A percentile compares a stretch with the other conserved stretches of the same genome.
Evolutionary conservation across 352 stramenopile species (phyloP).

Genomic region (Pythium apleroticum): DNA sequence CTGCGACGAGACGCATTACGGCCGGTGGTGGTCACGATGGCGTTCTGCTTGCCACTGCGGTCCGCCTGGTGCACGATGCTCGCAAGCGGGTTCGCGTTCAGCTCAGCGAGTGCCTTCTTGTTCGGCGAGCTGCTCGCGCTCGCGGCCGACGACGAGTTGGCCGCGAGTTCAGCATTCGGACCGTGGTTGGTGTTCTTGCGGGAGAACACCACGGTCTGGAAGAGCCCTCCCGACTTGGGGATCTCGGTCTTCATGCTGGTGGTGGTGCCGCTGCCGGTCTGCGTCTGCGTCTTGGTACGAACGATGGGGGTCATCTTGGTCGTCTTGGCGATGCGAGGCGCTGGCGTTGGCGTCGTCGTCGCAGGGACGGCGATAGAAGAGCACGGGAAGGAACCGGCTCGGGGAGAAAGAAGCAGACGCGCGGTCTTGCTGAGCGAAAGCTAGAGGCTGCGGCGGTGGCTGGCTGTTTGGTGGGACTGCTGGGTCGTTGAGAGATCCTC

Average conservation of each 20-base stretch:
- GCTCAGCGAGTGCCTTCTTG: constrained; percentile 42
- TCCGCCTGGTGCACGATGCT: constrained; percentile 73
- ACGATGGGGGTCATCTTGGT: constrained; percentile 26
- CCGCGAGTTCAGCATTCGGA: constrained; percentile 34
- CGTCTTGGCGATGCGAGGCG: constrained; percentile 14
- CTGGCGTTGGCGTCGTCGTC: constrained; percentile 19
- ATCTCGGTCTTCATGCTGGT: constrained; percentile 27
- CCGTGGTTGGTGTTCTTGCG: constrained; percentile 57
- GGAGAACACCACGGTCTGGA: constrained; percentile 70
- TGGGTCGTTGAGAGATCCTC: constrained; percentile 21
- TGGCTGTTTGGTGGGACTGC: background rate
- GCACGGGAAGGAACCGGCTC: constrained; percentile 12
- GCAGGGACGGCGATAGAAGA: constrained; percentile 17
- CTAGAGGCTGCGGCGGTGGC: constrained; percentile 1
- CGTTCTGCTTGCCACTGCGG: constrained; percentile 56
- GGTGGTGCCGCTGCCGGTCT: constrained; percentile 7
- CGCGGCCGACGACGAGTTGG: constrained; percentile 2
- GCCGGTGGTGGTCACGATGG: constrained; percentile 18
- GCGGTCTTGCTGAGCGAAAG: background rate
- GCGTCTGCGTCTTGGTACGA: constrained; percentile 36
- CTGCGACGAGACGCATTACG: constrained; percentile 24
- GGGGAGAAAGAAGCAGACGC: constrained; percentile 1
- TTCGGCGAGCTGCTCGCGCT: constrained; percentile 24
- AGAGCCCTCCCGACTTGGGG: constrained; percentile 37
- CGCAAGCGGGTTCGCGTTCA: constrained; percentile 48